phyloP scores from a whole-genome alignment of 345 rosid genomes.

The Eucalyptus regnans region DNA sequence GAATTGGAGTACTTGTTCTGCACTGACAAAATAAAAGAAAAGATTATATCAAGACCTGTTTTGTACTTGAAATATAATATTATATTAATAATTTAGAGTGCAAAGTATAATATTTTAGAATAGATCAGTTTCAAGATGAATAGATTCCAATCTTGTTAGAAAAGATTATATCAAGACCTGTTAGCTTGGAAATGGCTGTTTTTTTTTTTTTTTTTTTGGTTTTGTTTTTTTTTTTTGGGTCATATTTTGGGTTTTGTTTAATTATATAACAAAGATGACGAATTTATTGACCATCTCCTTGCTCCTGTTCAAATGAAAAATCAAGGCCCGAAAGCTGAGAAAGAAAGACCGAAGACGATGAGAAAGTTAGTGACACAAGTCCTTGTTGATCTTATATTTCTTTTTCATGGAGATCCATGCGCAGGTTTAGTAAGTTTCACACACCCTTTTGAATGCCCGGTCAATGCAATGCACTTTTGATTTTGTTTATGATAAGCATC shows the following conservation, averaged over 20 bases:
- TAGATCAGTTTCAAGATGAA: neutral
- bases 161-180: too few species aligned
- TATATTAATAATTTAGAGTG: neutral
- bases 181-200: too few species aligned
- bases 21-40: neutral
- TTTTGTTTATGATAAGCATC: too few species aligned
- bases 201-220: too few species aligned
- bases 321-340: neutral
- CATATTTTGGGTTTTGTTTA: neutral
- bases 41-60: neutral
- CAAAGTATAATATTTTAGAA: neutral
- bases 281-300: neutral
- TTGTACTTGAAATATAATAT: neutral
- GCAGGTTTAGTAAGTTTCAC: too few species aligned
- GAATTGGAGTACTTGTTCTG: neutral
- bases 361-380: neutral
- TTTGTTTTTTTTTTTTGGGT: rapidly evolving
- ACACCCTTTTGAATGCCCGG: neutral
- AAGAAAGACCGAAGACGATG: too few species aligned
- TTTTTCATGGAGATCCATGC: too few species aligned
- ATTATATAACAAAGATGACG: too few species aligned
- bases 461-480: neutral
- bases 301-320: neutral
- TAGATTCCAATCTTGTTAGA: too few species aligned
- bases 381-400: neutral